Percentiles rank a stretch among this genome's conserved stretches.
phyloP scores from a whole-genome alignment of 2,329 filamentous ascomycete genomes.

The Juglanconis sp. region DNA sequence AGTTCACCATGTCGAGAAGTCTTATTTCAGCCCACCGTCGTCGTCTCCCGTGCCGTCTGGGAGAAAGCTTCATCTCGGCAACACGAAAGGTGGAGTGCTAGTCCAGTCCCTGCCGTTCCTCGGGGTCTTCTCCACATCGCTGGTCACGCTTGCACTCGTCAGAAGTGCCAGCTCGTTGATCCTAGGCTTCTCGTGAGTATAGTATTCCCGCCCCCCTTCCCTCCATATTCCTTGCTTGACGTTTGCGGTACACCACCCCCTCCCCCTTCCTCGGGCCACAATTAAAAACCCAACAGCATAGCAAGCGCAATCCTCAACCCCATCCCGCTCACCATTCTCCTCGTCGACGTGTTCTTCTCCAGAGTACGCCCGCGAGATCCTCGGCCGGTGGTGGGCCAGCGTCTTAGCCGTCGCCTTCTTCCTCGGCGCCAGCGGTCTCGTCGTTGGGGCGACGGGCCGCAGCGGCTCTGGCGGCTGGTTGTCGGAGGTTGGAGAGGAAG shows the following conservation, averaged over 20 bases:
- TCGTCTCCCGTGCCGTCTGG: not conserved
- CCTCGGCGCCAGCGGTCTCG: not conserved
- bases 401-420: not conserved
- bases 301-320: not conserved
- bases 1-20: not conserved
- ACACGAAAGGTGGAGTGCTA: not conserved
- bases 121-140: not conserved
- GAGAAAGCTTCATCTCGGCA: not conserved
- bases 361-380: not conserved
- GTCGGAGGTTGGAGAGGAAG: not conserved
- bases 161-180: not conserved
- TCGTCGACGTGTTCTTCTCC: not conserved
- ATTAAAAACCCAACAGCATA: not conserved
- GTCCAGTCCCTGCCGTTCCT: not conserved
- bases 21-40: not conserved
- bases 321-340: not conserved
- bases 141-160: not conserved
- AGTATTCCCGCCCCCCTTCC: not conserved
- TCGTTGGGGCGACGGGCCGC: not conserved
- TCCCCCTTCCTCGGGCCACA: too few species aligned
- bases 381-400: not conserved
- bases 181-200: not conserved
- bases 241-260: too few species aligned
- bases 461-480: not conserved
- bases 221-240: too few species aligned